Percentiles rank a stretch among this genome's conserved stretches.
Conservation (phyloP, 768 basidiomycete genomes). For the Cystobasidium ongulense region DNA sequence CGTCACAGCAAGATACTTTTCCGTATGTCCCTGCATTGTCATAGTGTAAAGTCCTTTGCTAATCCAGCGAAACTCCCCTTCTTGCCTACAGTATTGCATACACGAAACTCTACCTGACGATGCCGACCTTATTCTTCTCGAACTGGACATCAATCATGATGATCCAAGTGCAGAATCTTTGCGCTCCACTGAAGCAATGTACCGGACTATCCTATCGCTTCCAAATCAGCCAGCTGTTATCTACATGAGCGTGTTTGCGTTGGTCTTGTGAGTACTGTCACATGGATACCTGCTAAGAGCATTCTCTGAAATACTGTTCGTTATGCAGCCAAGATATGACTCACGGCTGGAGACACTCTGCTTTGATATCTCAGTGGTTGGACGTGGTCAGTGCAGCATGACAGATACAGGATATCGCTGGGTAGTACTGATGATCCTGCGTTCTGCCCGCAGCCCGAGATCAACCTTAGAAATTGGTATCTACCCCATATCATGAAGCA, state of each 20-base stretch:
- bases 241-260: constrained; percentile 30
- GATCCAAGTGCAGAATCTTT: constrained; percentile 25
- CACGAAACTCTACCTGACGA: constrained; percentile 27
- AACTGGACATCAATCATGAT: constrained; percentile 30
- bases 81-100: constrained; percentile 26
- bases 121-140: constrained; percentile 27
- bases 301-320: background rate
- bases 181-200: constrained; percentile 30
- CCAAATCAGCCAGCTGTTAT: constrained; percentile 37
- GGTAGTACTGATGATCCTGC: background rate
- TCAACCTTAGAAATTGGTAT: constrained; percentile 35
- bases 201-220: constrained; percentile 32
- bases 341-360: constrained; percentile 27
- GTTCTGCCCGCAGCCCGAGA: background rate
- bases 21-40: background rate
- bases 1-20: constrained; percentile 20
- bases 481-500: constrained; percentile 31
- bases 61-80: background rate
- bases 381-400: constrained; percentile 10
- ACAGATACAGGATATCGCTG: background rate
- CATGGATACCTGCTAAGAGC: background rate
- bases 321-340: constrained; percentile 9
- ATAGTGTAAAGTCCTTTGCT: background rate
- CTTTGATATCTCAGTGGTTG: constrained; percentile 19
- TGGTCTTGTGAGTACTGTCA: constrained; percentile 22